Evolutionary conservation across 768 basidiomycete genomes (phyloP), one percentile per base, ranked within the genome.

Genomic region (Macrocybe gigantea): DNA sequence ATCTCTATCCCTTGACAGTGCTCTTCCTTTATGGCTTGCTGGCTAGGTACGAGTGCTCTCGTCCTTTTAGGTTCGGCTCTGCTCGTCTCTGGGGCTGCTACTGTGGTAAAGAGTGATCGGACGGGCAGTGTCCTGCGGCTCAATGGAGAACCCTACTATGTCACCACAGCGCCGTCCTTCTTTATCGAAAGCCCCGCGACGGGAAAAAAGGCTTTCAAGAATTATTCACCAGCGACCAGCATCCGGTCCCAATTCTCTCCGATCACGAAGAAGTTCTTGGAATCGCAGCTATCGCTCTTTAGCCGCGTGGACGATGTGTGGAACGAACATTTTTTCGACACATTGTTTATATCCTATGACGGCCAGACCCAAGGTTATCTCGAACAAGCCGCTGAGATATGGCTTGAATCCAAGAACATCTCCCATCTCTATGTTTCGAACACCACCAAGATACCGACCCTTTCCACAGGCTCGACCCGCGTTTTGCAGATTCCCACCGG

Each of bases 231-330:
- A 5, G 55, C 55, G 1, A 69, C 67, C 2, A 59, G 60, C 38
- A 54, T 69, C 39, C 54, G 57, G 34, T 45, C 61, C 6, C 55
- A 45, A 13, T 52, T 54, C 43, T 56, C 61, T 15, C 56, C 57
- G 1, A 62, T 64, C 45, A 65, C 60, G 7, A 55, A 56, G 31
- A 45, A 55, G 9, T 58, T 58, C 48, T 56, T 69, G 6, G 52
- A 64, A 44, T 41, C 56, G 0, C 62, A 64, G 36, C 48, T 66
- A 6, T 35, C 53, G 5, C 13, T 55, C 10, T 67, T 55, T 39
- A 45, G 44, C n/a, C 45, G 48, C 10, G 42, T 60, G 30, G 68
- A 70, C 41, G 67, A 70, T 51, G 66, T 67, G 2, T 69, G 66
- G 67, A 63, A 51, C 6, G 52, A 59, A 7, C 32, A 44, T 5